These are phyloP conservation scores for Sclerotinia nivalis DNA, from an alignment of 2,329 filamentous ascomycete genomes.

Conservation along the genomic window DNA sequence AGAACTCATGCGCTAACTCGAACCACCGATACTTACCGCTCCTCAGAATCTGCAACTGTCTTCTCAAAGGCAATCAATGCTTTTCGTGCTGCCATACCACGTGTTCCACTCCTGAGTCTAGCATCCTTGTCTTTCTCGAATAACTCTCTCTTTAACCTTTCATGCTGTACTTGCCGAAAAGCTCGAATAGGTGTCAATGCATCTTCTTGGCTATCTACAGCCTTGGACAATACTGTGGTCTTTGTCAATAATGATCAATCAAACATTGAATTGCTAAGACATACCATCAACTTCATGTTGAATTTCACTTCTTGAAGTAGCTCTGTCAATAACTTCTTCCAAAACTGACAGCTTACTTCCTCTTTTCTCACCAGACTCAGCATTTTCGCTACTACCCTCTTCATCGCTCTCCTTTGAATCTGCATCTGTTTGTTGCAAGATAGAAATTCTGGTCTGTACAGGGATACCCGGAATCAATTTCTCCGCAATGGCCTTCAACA, in stretches of 20 bases:
- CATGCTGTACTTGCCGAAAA: constrained; percentile 61
- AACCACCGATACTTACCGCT: constrained; percentile 34
- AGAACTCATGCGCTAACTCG: background rate
- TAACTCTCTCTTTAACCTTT: constrained; percentile 61
- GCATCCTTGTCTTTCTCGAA: constrained; percentile 74
- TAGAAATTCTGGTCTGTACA: constrained; percentile 62
- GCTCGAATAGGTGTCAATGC: constrained; percentile 59
- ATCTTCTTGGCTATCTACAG: constrained; percentile 57
- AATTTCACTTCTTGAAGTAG: constrained; percentile 56
- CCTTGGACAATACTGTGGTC: constrained; percentile 54
- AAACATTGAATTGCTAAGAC: constrained; percentile 26
- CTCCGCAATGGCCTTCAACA: constrained; percentile 73
- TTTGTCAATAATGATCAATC: background rate
- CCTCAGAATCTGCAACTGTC: constrained; percentile 55
- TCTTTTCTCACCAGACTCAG: background rate
- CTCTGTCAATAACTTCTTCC: constrained; percentile 66
- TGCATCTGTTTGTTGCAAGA: constrained; percentile 65
- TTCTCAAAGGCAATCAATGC: constrained; percentile 69
- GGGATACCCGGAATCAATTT: constrained; percentile 78
- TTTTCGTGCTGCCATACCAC: constrained; percentile 76
- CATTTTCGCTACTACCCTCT: constrained; percentile 30
- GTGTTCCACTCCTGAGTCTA: constrained; percentile 69
- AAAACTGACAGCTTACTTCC: constrained; percentile 54
- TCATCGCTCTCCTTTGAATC: constrained; percentile 38
- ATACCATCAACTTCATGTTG: constrained; percentile 62